phyloP scores from a whole-genome alignment of 306 rosid genomes.

The Coriaria nepalensis region DNA sequence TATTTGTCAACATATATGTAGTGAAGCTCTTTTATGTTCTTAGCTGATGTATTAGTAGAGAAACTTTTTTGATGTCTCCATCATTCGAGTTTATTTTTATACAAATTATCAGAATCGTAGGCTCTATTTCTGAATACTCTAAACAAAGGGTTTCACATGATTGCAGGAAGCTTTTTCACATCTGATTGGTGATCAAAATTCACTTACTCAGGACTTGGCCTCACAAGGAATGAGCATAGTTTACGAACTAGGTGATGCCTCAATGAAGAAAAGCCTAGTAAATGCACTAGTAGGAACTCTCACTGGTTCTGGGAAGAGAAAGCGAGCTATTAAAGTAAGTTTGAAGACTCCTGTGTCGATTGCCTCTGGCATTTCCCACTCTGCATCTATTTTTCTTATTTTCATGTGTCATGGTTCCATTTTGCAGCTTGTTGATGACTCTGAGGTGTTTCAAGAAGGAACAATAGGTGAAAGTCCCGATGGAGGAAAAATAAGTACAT shows the following conservation, averaged over 20 bases:
- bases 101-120: too few relatives aligned
- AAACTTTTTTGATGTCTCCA: too few relatives aligned
- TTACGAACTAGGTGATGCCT: slow-evolving; percentile 84
- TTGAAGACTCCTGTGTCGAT: slow-evolving; percentile 7
- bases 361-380: slow-evolving; percentile 9
- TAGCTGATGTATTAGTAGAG: too few relatives aligned
- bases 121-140: too few relatives aligned
- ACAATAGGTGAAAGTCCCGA: slow-evolving; percentile 60
- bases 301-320: slow-evolving; percentile 84
- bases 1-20: too few relatives aligned
- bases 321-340: slow-evolving; percentile 87
- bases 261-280: slow-evolving; percentile 77
- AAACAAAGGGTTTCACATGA: slow-evolving; percentile 16
- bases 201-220: slow-evolving; percentile 92
- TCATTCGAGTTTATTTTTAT: too few relatives aligned
- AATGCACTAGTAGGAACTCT: slow-evolving; percentile 75
- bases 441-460: slow-evolving; percentile 91
- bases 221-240: slow-evolving; percentile 99
- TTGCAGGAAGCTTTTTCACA: slow-evolving; percentile 94
- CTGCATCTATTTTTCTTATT: slow-evolving; percentile 7
- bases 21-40: too few relatives aligned
- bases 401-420: slow-evolving; percentile 7
- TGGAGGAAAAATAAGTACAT: slow-evolving; percentile 89
- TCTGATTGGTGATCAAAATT: slow-evolving; percentile 87
- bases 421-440: slow-evolving; percentile 77